Base-by-base conservation (phyloP, 257 asterid genomes). In the Solanum chmielewskii region DNA sequence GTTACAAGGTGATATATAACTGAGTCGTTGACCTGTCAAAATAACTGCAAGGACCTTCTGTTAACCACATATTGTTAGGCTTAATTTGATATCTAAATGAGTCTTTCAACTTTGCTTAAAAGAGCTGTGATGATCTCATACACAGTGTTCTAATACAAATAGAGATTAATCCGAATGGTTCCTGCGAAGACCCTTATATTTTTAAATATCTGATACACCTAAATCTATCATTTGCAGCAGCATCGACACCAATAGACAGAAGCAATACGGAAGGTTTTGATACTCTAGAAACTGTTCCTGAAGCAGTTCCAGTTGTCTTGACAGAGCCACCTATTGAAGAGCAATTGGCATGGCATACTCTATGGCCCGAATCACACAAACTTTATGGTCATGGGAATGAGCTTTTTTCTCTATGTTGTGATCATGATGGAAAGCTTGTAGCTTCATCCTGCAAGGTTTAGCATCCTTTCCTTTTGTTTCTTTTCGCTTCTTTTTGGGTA, bases 371-470 rank as follows among this genome's bases (percentile, higher is more conserved):
- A 89, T 91, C 99, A 2, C 99, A 97, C 95, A 97, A 97, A 93
- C 98, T 97, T 66, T 97, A 95, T 70, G 99, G 99, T 47, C 99
- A 97, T 84, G 99, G 99, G 59, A 97, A 97, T 89, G 99, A 97
- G 89, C 92, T 97, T 31, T 97, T 92, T 90, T 91, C 99, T 71
- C 86, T 97, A 20, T 96, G 99, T 71, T 85, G 98, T 87, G 94
- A 96, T 90, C 94, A 93, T 41, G 93, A 92, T 35, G 99, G 99
- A 82, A 94, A 93, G 89, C 92, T 97, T 83, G 93, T 97, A 52
- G 99, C 99, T 88, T 94, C 99, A 52, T 94, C 99, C 83, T 97
- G 99, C 95, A 97, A 97, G 99, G 99, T 95, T 89, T 80, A 27
- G 20, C 9, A 3, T 33, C 49, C 62, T 74, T 39, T 77, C 85